Evolutionary conservation across 2,329 filamentous ascomycete genomes (phyloP).

Genomic region (Drechmeria coniospora): DNA sequence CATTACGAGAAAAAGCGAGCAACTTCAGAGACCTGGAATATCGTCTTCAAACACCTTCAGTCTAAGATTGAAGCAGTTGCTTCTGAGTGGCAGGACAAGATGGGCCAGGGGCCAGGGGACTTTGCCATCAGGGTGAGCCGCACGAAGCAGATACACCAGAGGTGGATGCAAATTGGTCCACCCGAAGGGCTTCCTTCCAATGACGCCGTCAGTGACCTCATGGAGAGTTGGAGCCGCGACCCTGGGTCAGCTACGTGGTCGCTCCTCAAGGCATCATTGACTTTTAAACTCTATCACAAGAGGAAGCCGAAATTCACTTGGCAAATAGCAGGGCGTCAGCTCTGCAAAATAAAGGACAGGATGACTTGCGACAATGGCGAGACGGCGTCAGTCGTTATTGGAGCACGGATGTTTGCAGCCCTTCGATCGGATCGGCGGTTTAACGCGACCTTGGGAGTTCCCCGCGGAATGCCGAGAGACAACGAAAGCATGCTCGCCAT

Average conservation of each 20-base stretch:
- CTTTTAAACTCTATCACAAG: constrained; percentile 24
- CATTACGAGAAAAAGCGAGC: constrained; percentile 16
- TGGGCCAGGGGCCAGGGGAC: constrained; percentile 3
- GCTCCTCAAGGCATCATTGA: constrained; percentile 32
- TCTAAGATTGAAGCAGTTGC: constrained; percentile 16
- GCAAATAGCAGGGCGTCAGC: constrained; percentile 31
- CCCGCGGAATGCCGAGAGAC: constrained; percentile 7
- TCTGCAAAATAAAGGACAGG: constrained; percentile 30
- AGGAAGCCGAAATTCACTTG: constrained; percentile 22
- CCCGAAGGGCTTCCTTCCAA: constrained; percentile 8
- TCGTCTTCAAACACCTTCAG: constrained; percentile 17
- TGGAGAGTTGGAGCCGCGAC: constrained; percentile 13
- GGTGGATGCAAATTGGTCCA: constrained; percentile 27
- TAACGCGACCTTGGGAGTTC: constrained; percentile 8
- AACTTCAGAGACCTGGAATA: constrained; percentile 13
- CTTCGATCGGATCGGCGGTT: constrained; percentile 20
- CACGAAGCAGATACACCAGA: constrained; percentile 20
- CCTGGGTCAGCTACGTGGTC: constrained; percentile 25
- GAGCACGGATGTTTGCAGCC: constrained; percentile 18
- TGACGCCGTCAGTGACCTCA: constrained; percentile 13
- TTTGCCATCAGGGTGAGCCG: constrained; percentile 10
- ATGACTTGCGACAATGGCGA: constrained; percentile 2
- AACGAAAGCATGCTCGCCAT: constrained; percentile 10
- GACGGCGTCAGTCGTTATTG: constrained; percentile 15
- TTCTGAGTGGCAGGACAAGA: constrained; percentile 18